Conservation (phyloP, 768 basidiomycete genomes). For the Psilocybe cubensis region DNA sequence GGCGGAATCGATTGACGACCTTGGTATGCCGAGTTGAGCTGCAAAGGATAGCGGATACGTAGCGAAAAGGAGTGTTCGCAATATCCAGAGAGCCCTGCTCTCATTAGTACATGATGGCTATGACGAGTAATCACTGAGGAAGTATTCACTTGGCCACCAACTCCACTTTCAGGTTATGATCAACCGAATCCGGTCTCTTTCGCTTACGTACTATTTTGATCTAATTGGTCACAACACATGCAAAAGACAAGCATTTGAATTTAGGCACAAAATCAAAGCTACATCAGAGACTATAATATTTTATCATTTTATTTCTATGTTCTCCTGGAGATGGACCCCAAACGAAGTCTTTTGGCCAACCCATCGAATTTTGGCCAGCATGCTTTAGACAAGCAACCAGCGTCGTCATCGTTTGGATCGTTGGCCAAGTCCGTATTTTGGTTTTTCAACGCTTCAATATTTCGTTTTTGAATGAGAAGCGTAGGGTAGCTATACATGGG, state of each 20-base stretch:
- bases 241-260: background rate
- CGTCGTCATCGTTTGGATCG: background rate
- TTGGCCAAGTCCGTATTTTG: background rate
- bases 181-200: constrained; percentile 14
- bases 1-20: constrained; percentile 3
- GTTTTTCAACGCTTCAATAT: background rate
- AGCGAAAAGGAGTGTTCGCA: constrained; percentile 15
- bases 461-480: constrained; percentile 8
- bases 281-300: too few species aligned
- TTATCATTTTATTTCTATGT: background rate
- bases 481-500: constrained; percentile 18
- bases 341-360: constrained; percentile 26
- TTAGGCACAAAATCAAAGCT: background rate
- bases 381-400: background rate
- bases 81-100: constrained; percentile 34
- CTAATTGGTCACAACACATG: constrained; percentile 3
- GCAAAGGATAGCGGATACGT: constrained; percentile 1
- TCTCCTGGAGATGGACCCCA: background rate
- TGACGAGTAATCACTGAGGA: constrained; percentile 18
- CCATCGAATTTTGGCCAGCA: constrained; percentile 12
- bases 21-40: background rate
- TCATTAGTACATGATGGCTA: constrained; percentile 37
- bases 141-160: constrained; percentile 9
- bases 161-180: constrained; percentile 14
- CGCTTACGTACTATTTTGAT: constrained; percentile 18